Percentiles rank a stretch among this genome's conserved stretches.
These are phyloP conservation scores for Pilasporangium apinafurcum DNA, from an alignment of 352 stramenopile genomes.

Conservation along the genomic window DNA sequence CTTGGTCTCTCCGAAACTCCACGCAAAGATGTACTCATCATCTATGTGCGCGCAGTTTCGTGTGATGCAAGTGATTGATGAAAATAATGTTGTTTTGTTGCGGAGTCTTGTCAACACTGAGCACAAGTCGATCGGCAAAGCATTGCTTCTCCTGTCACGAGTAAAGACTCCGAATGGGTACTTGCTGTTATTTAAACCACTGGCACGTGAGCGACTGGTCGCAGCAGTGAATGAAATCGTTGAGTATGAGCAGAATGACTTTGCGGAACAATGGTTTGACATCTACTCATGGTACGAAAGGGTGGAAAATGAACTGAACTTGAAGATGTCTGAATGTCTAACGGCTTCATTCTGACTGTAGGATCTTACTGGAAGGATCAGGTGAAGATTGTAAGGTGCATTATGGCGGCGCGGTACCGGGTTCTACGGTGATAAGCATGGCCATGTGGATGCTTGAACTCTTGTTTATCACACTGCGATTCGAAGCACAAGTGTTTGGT, in stretches of 20 bases:
- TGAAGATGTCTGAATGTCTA: too few species aligned
- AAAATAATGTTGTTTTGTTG: slow-evolving; percentile 51
- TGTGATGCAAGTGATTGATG: slow-evolving; percentile 30
- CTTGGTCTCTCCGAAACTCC: slow-evolving; percentile 15
- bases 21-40: slow-evolving; percentile 33
- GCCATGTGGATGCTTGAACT: slow-evolving; percentile 63
- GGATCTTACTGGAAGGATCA: slow-evolving; percentile 39
- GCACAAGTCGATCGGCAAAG: slow-evolving; percentile 17
- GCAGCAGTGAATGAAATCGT: too few species aligned
- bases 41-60: slow-evolving; percentile 30
- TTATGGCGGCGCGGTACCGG: slow-evolving; percentile 39
- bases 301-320: too few species aligned
- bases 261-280: not conserved
- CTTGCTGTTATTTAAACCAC: slow-evolving; percentile 36
- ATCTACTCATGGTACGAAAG: slow-evolving; percentile 1
- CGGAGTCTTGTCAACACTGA: slow-evolving; percentile 24
- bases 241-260: not conserved
- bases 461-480: slow-evolving; percentile 50
- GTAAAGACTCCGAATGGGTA: slow-evolving; percentile 26
- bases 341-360: slow-evolving; percentile 6
- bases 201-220: slow-evolving; percentile 15
- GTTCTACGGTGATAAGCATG: slow-evolving; percentile 27
- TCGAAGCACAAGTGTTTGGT: slow-evolving; percentile 45
- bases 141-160: slow-evolving; percentile 32
- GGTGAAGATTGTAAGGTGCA: slow-evolving; percentile 24